Percentiles rank a stretch among this genome's conserved stretches.
Conservation (phyloP, 768 basidiomycete species). For the Mycena rebaudengoi region DNA sequence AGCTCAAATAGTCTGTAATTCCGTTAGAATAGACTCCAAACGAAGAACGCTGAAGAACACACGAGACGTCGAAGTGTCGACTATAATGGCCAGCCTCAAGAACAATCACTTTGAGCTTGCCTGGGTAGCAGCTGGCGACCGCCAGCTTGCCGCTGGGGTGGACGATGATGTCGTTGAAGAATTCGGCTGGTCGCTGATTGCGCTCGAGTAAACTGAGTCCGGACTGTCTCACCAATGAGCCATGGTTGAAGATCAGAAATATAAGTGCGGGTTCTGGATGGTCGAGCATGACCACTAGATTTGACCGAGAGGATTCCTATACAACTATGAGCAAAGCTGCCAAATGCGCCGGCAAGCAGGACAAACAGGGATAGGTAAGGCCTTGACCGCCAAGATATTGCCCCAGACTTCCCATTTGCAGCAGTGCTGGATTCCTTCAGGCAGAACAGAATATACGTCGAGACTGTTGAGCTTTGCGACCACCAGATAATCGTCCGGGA, state of each 20-base stretch:
- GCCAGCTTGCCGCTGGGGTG: conserved; percentile 68
- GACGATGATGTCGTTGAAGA: conserved; percentile 74
- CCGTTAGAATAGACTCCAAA: conserved; percentile 2
- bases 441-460: conserved; percentile 71
- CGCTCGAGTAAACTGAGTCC: conserved; percentile 65
- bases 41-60: conserved; percentile 36
- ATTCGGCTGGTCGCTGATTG: conserved; percentile 68
- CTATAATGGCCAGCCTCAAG: conserved; percentile 63
- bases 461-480: conserved; percentile 73
- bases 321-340: conserved; percentile 17
- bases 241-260: conserved; percentile 58
- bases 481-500: conserved; percentile 69
- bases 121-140: conserved; percentile 71
- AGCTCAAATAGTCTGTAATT: conserved; percentile 6
- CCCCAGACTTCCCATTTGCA: conserved; percentile 76
- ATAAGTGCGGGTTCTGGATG: conserved; percentile 81
- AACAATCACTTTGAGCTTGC: conserved; percentile 71
- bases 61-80: conserved; percentile 73
- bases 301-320: conserved; percentile 50
- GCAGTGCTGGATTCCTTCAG: conserved; percentile 67
- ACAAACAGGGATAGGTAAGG: conserved; percentile 63
- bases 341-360: not conserved
- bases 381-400: conserved; percentile 62
- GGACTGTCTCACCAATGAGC: conserved; percentile 38
- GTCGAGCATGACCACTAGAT: conserved; percentile 74